A percentile compares a stretch with the other conserved stretches of the same genome.
Conservation (phyloP, 331 rosid genomes). For the Quercus phellos region DNA sequence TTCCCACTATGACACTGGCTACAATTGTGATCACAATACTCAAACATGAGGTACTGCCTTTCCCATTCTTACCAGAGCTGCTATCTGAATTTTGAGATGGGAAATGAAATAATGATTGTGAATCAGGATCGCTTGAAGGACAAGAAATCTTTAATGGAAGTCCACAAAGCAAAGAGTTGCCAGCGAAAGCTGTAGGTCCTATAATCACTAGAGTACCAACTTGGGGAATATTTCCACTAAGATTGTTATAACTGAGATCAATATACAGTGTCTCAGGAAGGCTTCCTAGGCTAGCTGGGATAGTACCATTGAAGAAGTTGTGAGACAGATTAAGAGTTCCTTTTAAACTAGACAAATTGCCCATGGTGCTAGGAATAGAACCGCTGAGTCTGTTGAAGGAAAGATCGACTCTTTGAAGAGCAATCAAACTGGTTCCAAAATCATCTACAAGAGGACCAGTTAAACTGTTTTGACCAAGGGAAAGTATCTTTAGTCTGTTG, state of each 20-base stretch:
- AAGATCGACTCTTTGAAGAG: not conserved
- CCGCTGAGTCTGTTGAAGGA: not conserved
- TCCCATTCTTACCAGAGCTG: not conserved
- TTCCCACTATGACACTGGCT: conserved; percentile 36
- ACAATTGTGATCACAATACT: conserved; percentile 32
- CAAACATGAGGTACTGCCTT: not conserved
- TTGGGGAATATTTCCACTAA: conserved; percentile 2
- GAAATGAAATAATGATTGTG: not conserved
- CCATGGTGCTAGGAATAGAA: not conserved
- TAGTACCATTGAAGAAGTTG: not conserved
- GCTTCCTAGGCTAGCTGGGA: conserved; percentile 2
- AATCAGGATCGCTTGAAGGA: not conserved
- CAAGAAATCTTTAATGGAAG: not conserved
- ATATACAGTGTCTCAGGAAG: not conserved
- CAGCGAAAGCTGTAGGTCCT: conserved; percentile 7
- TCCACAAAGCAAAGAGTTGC: conserved; percentile 3
- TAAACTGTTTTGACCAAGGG: not conserved
- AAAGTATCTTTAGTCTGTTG: not conserved
- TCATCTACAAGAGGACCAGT: not conserved
- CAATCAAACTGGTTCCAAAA: not conserved
- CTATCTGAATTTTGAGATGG: not conserved
- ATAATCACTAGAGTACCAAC: not conserved
- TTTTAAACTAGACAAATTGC: not conserved
- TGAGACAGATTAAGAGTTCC: conserved; percentile 1
- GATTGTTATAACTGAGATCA: conserved; percentile 9